These are phyloP conservation scores for Saccharomycopsis fermentans DNA, from an alignment of 805 yeast species.

Conservation along the genomic window DNA sequence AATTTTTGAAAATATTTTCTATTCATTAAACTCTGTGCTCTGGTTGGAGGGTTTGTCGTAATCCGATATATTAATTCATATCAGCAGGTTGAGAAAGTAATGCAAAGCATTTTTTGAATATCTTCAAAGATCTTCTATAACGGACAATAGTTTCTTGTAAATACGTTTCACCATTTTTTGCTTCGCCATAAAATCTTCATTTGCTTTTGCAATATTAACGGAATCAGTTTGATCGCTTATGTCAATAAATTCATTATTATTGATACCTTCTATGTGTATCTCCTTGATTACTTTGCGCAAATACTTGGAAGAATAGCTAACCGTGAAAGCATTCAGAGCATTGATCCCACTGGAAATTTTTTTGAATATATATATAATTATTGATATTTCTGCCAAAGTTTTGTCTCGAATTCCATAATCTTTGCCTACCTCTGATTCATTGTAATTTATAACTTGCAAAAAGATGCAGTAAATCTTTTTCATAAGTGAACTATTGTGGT, in stretches of 20 bases:
- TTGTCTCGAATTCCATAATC: not conserved
- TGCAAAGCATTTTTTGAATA: too few species aligned
- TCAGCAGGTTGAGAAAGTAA: too few species aligned
- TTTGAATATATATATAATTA: slow-evolving; percentile 2
- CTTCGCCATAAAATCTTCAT: not conserved
- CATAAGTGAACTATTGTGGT: not conserved
- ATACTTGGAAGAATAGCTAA: not conserved
- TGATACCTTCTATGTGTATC: not conserved
- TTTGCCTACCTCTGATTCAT: not conserved
- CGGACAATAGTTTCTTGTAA: not conserved
- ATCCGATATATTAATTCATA: too few species aligned
- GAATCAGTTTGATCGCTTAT: not conserved
- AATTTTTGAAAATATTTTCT: too few species aligned
- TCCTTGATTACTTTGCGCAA: not conserved
- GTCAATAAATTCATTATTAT: not conserved
- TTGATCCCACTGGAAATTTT: not conserved
- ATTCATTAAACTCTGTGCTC: too few species aligned
- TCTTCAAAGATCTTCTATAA: not conserved
- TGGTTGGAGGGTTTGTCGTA: too few species aligned
- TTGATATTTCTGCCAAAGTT: not conserved
- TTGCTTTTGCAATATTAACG: not conserved
- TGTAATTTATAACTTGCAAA: not conserved
- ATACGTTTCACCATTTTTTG: not conserved
- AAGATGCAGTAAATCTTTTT: not conserved
- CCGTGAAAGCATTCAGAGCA: not conserved